phyloP scores from a whole-genome alignment of 2,329 filamentous ascomycete species.

The Sclerotinia sclerotiorum region DNA sequence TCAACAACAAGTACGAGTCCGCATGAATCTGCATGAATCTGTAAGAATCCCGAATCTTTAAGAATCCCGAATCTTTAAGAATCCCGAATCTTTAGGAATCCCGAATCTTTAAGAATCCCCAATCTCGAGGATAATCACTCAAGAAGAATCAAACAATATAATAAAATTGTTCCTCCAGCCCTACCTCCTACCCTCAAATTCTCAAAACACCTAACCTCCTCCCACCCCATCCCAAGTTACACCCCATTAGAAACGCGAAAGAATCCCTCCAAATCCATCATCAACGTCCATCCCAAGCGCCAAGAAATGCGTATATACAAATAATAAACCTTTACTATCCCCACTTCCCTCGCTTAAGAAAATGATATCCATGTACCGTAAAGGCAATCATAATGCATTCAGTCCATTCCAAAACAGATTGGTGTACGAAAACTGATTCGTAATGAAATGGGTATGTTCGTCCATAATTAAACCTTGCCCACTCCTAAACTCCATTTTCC shows the following conservation, averaged over 20 bases:
- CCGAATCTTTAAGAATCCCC: too few relatives aligned
- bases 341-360: neutral
- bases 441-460: conserved; percentile 15
- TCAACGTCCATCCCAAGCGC: conserved; percentile 5
- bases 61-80: too few relatives aligned
- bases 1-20: neutral
- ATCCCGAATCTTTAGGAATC: neutral
- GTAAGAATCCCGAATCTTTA: too few relatives aligned
- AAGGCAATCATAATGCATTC: conserved; percentile 2
- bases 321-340: conserved; percentile 8
- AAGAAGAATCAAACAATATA: neutral
- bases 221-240: neutral
- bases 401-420: conserved; percentile 1
- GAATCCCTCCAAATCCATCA: neutral
- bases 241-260: neutral
- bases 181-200: neutral
- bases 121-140: neutral
- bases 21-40: too few relatives aligned
- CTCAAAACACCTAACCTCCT: neutral
- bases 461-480: conserved; percentile 1
- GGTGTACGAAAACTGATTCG: conserved; percentile 3
- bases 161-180: neutral
- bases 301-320: conserved; percentile 20
- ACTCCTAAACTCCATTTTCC: conserved; percentile 16
- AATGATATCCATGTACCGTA: conserved; percentile 4